Percentiles rank a stretch among this genome's conserved stretches.
These are phyloP conservation scores for Camellia oleifera DNA, from an alignment of 179 eudicot species.

Conservation along the genomic window DNA sequence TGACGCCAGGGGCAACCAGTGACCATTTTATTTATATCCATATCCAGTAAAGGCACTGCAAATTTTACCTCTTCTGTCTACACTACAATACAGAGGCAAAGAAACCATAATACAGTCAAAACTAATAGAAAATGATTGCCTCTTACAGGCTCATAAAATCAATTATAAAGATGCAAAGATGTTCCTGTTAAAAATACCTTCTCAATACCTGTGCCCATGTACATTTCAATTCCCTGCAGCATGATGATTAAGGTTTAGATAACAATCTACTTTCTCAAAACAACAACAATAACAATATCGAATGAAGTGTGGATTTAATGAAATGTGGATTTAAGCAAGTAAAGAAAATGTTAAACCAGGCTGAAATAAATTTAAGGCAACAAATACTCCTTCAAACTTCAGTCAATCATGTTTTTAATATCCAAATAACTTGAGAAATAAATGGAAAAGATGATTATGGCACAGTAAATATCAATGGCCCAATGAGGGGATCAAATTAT, in stretches of 20 bases:
- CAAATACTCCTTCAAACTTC: not conserved
- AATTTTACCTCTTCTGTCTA: constrained; percentile 95
- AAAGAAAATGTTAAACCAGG: not conserved
- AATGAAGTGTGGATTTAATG: not conserved
- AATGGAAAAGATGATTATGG: not conserved
- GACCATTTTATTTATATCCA: constrained; percentile 70
- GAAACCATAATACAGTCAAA: constrained; percentile 28
- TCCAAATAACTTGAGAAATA: not conserved
- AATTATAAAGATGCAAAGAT: constrained; percentile 4
- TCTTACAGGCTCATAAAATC: not conserved
- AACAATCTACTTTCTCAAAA: not conserved
- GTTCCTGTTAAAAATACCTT: constrained; percentile 44
- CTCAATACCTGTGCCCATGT: constrained; percentile 59
- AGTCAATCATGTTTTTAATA: not conserved
- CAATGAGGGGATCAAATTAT: not conserved
- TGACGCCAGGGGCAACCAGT: constrained; percentile 73
- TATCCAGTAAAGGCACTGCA: constrained; percentile 77
- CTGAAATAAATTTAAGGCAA: not conserved
- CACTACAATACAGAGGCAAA: constrained; percentile 45
- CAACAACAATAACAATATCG: constrained; percentile 4
- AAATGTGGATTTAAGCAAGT: not conserved
- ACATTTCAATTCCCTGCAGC: constrained; percentile 91
- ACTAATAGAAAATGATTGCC: not conserved
- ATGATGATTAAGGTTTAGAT: constrained; percentile 13
- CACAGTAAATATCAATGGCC: not conserved